Percentiles rank a stretch among this genome's conserved stretches.
Evolutionary conservation across 2,329 filamentous ascomycete genomes (phyloP).

Genomic region (Cercospora berteroae): DNA sequence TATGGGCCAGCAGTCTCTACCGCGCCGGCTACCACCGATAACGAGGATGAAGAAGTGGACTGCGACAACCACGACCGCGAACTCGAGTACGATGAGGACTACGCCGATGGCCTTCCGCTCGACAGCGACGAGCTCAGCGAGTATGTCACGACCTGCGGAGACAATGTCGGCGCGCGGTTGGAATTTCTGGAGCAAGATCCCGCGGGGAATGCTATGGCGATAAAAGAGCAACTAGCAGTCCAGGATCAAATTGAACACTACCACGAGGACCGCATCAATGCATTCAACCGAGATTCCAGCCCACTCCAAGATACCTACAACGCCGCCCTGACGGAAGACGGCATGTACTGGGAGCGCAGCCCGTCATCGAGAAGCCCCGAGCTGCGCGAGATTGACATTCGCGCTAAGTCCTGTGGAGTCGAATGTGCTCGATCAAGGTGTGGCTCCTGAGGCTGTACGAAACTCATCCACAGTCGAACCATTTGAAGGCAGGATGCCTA

Average conservation of each 20-base stretch:
- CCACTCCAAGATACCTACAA: neutral
- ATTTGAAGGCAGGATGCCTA: neutral
- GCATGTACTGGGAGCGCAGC: neutral
- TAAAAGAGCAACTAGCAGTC: neutral
- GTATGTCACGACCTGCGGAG: neutral
- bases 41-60: neutral
- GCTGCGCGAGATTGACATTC: neutral
- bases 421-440: neutral
- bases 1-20: neutral
- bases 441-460: neutral
- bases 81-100: neutral
- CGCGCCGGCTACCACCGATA: neutral
- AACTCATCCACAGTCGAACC: neutral
- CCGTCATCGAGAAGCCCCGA: neutral
- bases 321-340: neutral
- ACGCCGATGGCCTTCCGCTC: neutral
- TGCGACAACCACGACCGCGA: neutral
- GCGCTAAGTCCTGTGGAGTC: neutral
- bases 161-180: neutral
- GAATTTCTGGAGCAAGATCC: neutral
- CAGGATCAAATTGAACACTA: neutral
- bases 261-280: neutral
- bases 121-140: neutral
- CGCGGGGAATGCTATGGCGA: neutral
- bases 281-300: neutral